Evolutionary conservation across 495 filamentous ascomycete genomes (phyloP).

Genomic region (Paragyromitra xinjiangensis): DNA sequence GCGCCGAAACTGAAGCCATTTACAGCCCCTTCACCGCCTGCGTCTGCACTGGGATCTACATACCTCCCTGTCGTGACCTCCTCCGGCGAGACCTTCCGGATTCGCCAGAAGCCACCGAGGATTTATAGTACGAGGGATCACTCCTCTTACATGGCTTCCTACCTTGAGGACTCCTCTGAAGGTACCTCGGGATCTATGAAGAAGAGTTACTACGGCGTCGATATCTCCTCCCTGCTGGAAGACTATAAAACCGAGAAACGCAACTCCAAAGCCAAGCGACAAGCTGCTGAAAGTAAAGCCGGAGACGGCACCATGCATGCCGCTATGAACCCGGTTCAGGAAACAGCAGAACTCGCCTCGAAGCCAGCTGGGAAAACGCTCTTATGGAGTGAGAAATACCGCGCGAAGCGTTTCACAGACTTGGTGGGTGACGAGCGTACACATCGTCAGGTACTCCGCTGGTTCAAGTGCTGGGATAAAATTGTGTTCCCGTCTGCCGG

Average conservation of each 20-base stretch:
- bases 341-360: not conserved
- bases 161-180: constrained; percentile 67
- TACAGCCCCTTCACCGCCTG: constrained; percentile 35
- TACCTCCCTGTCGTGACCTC: constrained; percentile 67
- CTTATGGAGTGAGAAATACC: constrained; percentile 91
- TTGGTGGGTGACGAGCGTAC: constrained; percentile 93
- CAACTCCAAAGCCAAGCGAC: constrained; percentile 19
- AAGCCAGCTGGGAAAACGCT: constrained; percentile 62
- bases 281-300: constrained; percentile 53
- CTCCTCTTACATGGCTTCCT: constrained; percentile 66
- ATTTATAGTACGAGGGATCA: constrained; percentile 65
- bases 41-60: constrained; percentile 22
- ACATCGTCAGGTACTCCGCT: constrained; percentile 87
- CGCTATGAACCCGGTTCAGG: constrained; percentile 43
- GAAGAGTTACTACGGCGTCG: constrained; percentile 87
- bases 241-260: constrained; percentile 61
- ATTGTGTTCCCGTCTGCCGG: constrained; percentile 78
- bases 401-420: constrained; percentile 89
- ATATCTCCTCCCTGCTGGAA: constrained; percentile 83
- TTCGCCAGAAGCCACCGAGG: constrained; percentile 61
- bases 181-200: constrained; percentile 73
- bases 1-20: not conserved
- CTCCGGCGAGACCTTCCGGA: constrained; percentile 55
- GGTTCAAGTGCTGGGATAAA: constrained; percentile 93
- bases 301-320: constrained; percentile 55